These are phyloP conservation scores for Pyracantha coccinea DNA, from an alignment of 331 rosid genomes.

Conservation along the genomic window DNA sequence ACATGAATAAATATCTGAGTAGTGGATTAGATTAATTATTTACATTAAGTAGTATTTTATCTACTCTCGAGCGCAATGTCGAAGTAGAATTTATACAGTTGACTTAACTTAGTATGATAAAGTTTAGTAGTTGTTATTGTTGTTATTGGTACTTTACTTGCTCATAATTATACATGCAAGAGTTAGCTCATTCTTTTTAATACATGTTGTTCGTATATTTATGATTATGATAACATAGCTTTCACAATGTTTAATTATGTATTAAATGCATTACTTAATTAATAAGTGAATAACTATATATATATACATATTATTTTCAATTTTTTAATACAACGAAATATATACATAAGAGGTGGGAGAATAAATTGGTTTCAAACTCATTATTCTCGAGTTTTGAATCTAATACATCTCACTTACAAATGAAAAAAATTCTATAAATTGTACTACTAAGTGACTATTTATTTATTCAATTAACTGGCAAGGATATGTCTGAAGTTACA, in stretches of 20 bases:
- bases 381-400: no score
- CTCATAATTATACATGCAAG: background rate
- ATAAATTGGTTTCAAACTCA: no score
- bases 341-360: background rate
- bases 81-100: no score
- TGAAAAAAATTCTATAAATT: background rate
- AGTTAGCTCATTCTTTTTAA: background rate
- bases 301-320: no score
- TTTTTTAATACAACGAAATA: background rate
- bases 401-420: no score
- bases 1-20: background rate
- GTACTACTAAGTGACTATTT: no score
- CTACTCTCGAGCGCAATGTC: no score
- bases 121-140: no score
- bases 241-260: background rate
- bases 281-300: background rate
- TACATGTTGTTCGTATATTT: background rate
- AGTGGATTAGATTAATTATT: background rate
- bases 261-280: background rate
- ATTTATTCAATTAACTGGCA: background rate
- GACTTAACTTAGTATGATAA: no score
- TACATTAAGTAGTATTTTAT: background rate
- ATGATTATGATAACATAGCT: background rate
- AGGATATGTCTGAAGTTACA: background rate
- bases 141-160: no score